A percentile compares a stretch with the other conserved stretches of the same genome.
phyloP scores from a whole-genome alignment of 2,329 filamentous ascomycete species.

The Trichoderma koningii region DNA sequence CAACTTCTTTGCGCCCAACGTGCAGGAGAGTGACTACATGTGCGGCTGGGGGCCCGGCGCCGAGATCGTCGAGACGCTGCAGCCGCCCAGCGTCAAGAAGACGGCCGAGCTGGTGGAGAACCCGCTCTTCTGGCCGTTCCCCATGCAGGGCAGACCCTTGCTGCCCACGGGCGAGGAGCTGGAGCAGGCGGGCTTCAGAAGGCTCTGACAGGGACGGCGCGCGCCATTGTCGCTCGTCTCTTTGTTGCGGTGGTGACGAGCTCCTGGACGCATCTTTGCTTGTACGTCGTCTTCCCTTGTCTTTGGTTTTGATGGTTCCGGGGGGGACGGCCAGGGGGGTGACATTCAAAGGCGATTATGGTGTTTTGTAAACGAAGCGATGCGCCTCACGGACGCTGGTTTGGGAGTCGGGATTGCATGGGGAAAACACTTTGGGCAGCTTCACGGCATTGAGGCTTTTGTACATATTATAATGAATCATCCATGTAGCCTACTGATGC shows the following conservation, averaged over 20 bases:
- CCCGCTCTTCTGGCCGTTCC: constrained; percentile 63
- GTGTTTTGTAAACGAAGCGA: constrained; percentile 10
- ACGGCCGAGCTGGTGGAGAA: constrained; percentile 50
- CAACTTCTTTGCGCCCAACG: constrained; percentile 59
- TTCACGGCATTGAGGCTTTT: background rate
- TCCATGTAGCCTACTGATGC: background rate
- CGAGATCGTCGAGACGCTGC: constrained; percentile 28
- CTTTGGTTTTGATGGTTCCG: background rate
- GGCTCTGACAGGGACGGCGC: constrained; percentile 35
- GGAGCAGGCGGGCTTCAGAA: constrained; percentile 55
- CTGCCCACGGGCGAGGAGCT: constrained; percentile 51
- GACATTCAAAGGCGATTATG: background rate
- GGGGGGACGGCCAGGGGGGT: no score
- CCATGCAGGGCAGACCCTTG: constrained; percentile 60
- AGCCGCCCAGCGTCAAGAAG: constrained; percentile 31
- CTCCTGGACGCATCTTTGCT: background rate
- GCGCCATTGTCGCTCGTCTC: no score
- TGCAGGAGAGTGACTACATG: constrained; percentile 51
- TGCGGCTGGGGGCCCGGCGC: constrained; percentile 47
- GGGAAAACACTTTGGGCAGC: background rate
- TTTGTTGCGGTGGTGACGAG: no score
- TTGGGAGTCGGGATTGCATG: background rate
- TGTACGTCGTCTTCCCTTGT: background rate
- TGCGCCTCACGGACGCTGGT: constrained; percentile 19
- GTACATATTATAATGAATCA: background rate